phyloP scores from a whole-genome alignment of 2,329 filamentous ascomycete species.

The Fusarium sarcochroum region DNA sequence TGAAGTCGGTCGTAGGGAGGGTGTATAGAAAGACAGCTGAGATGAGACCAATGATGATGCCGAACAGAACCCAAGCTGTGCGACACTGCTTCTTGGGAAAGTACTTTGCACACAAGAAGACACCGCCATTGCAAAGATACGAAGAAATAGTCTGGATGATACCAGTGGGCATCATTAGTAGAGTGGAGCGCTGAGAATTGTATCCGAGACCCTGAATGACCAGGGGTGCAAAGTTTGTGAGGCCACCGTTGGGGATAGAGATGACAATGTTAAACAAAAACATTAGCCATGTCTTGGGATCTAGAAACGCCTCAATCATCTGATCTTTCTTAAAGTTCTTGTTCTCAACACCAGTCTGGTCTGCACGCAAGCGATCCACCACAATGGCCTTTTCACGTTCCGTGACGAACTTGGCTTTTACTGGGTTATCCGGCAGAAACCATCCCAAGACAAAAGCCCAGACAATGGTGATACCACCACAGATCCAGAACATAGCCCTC shows the following conservation, averaged over 20 bases:
- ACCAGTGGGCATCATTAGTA: slow-evolving; percentile 1
- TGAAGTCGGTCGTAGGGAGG: neutral
- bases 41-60: neutral
- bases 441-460: neutral
- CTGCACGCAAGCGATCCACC: neutral
- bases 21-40: neutral
- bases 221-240: neutral
- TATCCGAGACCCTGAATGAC: neutral
- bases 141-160: neutral
- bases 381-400: neutral
- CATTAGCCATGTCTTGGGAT: neutral
- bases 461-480: neutral
- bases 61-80: neutral
- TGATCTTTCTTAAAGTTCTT: neutral
- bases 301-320: neutral
- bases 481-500: slow-evolving; percentile 1
- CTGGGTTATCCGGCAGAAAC: neutral
- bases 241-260: neutral
- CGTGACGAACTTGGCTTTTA: neutral
- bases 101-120: neutral
- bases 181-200: neutral
- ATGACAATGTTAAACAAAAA: neutral
- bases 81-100: neutral
- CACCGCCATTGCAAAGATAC: neutral
- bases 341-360: neutral